Base-by-base conservation (phyloP, 2,329 filamentous ascomycete species). In the Fusarium mundagurra region DNA sequence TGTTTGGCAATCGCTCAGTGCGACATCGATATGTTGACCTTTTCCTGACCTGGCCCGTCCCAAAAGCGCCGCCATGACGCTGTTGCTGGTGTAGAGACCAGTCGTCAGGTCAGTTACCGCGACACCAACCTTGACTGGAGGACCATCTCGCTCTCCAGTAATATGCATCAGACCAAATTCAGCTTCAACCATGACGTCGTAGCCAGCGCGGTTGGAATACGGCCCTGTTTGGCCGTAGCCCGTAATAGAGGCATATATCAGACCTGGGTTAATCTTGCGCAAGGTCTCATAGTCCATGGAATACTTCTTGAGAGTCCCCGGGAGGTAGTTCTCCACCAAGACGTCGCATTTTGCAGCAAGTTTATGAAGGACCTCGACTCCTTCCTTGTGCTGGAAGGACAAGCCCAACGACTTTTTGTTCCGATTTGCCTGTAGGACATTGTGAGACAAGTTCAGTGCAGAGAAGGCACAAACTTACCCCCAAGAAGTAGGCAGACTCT, bases 141-240 rank as follows among this genome's bases (percentile, higher is more conserved):
- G 93, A 0, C 96, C 95, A 78, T 97, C 93, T 64, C 95, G 89
- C 70, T 90, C 89, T 38, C 96, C 96, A 0, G 96, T 99, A 77
- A 99, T 98, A 84, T 99, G 96, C 96, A 99, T 99, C 64, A 99
- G 85, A 2, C 96, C 96, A 84, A 99, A 95, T 82, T 98, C 96
- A 68, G 96, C 96, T 85, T 99, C 96, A 17, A 99, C 96, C 96
- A 99, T 99, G 76, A 99, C 96, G 83, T 99, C 96, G 86, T 99
- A 99, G 9, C 96, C 96, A 8, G 96, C 95, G 20, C 96, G 89
- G 73, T 91, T 90, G 11, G 92, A 91, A 83, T 97, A 98, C 0
- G 96, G 96, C 0, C 96, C 96, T 3, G 94, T 98, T 81, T 99
- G 96, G 5, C 96, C 96, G 80, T 98, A 99, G 2, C 96, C 96